Base-by-base conservation (phyloP, 2,329 filamentous ascomycete species). In the Cladosporium oxysporum region DNA sequence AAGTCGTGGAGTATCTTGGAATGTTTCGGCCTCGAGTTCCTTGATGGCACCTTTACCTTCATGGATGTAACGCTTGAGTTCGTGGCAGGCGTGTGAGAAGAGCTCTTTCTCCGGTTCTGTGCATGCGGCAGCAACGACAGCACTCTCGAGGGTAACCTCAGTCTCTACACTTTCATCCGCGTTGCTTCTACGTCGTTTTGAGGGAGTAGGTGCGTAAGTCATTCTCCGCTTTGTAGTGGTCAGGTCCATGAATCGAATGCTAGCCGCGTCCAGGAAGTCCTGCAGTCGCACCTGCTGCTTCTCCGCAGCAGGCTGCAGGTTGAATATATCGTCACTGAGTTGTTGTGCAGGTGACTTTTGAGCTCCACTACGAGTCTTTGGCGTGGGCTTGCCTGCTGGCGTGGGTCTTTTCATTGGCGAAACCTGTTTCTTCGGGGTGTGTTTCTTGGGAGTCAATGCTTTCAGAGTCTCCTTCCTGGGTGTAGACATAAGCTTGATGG, bases 181-280 rank as follows among this genome's bases (percentile, higher is more conserved):
- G 75, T 14, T 78, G 35, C 28, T 60, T 55, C 18, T 69, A 64
- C 62, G 66, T 8, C 67, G 62, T 66, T 74, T 76, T 12, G 73
- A 75, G 73, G 62, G 81, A 76, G 71, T 80, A 70, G 16, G 88
- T 2, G 87, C 90, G 55, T 90, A 88, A 0, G 94, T 98, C 72
- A 96, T 91, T 64, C 95, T 87, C 70, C 94, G 85, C 77, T 98
- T 98, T 1, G 93, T 97, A 0, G 94, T 97, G n/a, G 90, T 97
- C 59, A 99, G 83, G 76, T 99, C 95, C 91, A 99, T 97, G 80
- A 99, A 99, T 63, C 93, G 91, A 73, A 99, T 97, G 66, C 92
- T 96, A 2, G 94, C 97, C 88, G 97, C 89, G 69, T 96, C 92
- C 53, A 99, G 81, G 79, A 99, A 99, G 62, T 97, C 91, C 71